These are phyloP conservation scores for Lithospermum erythrorhizon DNA, from an alignment of 257 asterid genomes.

Conservation along the genomic window DNA sequence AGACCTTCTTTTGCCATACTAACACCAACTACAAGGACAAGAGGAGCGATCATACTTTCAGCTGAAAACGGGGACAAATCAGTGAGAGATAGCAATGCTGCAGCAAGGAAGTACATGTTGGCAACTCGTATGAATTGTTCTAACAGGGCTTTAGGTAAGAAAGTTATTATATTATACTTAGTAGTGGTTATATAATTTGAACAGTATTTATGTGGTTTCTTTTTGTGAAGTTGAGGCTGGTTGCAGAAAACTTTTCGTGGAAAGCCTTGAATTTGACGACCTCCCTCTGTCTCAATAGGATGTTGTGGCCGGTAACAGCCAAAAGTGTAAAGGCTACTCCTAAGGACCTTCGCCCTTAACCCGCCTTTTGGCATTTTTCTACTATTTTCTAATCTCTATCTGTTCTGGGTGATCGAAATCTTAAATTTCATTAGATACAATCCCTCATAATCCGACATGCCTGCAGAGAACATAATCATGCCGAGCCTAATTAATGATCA, in stretches of 20 bases:
- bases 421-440: constrained; percentile 15
- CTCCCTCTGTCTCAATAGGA: constrained; percentile 28
- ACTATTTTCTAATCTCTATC: constrained; percentile 15
- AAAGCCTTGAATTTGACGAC: constrained; percentile 51
- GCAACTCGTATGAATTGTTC: constrained; percentile 98
- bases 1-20: constrained; percentile 97
- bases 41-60: constrained; percentile 83
- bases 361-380: constrained; percentile 57
- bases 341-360: constrained; percentile 57
- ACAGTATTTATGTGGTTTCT: constrained; percentile 61
- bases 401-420: constrained; percentile 8
- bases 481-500: no score
- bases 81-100: constrained; percentile 70
- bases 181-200: constrained; percentile 80
- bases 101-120: constrained; percentile 81
- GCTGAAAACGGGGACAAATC: constrained; percentile 75
- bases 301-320: constrained; percentile 47
- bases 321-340: constrained; percentile 81
- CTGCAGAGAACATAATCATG: no score
- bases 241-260: constrained; percentile 75
- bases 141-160: constrained; percentile 83
- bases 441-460: constrained; percentile 17
- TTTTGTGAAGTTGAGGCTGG: constrained; percentile 59
- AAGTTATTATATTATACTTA: constrained; percentile 71
- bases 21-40: constrained; percentile 84